A percentile compares a stretch with the other conserved stretches of the same genome.
Conservation (phyloP, 2,329 filamentous ascomycete species). For the Exophiala bonariae region DNA sequence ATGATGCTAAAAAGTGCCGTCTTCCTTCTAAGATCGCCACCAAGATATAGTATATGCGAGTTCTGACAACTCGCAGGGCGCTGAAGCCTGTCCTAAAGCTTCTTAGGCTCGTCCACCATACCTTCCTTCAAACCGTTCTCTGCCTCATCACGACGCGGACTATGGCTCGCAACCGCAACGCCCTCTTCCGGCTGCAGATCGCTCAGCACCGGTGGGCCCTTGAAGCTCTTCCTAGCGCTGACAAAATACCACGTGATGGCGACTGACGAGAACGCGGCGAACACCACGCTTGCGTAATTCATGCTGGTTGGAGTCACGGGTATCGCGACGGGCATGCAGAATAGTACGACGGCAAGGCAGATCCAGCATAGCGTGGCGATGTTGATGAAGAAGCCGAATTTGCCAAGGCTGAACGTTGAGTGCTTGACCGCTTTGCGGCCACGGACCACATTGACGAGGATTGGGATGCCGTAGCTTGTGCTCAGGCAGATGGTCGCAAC, state of each 20-base stretch:
- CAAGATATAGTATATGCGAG: no score
- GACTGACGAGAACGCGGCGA: constrained; percentile 36
- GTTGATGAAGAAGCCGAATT: constrained; percentile 44
- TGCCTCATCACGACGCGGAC: background rate
- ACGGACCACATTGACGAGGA: constrained; percentile 45
- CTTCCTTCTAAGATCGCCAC: no score
- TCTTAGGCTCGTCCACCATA: no score
- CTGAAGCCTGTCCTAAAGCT: no score
- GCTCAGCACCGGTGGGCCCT: constrained; percentile 46
- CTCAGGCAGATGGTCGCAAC: constrained; percentile 52
- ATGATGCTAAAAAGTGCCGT: no score
- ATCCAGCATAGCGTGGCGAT: constrained; percentile 49
- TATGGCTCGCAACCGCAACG: constrained; percentile 2
- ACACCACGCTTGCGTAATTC: constrained; percentile 45
- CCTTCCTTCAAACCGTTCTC: no score
- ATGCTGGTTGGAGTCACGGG: constrained; percentile 39
- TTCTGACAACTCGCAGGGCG: no score
- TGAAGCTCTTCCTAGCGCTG: constrained; percentile 64
- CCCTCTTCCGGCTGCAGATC: constrained; percentile 7
- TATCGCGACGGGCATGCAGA: constrained; percentile 42
- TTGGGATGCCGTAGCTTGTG: constrained; percentile 48
- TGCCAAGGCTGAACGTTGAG: constrained; percentile 52
- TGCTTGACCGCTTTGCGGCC: constrained; percentile 46
- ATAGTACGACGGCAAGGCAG: constrained; percentile 51
- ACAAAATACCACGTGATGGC: constrained; percentile 63